These are phyloP conservation scores for Amanita rimosa DNA, from an alignment of 768 basidiomycete species.

Conservation along the genomic window DNA sequence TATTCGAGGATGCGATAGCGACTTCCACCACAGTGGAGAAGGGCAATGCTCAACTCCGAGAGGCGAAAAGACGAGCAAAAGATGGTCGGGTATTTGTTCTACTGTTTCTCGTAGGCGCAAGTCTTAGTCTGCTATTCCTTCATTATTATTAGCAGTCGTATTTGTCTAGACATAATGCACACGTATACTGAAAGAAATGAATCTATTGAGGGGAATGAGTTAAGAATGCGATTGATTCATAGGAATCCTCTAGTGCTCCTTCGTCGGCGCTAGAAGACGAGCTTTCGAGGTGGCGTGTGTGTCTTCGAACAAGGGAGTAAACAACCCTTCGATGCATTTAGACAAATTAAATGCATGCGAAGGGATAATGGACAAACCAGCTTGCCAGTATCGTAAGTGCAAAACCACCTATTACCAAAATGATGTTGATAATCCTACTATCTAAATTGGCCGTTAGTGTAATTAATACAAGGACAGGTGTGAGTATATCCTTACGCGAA, in stretches of 20 bases:
- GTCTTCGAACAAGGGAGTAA: constrained; percentile 50
- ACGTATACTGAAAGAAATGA: background rate
- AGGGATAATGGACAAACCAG: constrained; percentile 35
- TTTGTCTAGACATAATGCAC: background rate
- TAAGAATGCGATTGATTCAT: constrained; percentile 52
- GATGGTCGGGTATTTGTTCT: constrained; percentile 86
- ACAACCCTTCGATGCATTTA: constrained; percentile 36
- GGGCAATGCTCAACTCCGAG: constrained; percentile 83
- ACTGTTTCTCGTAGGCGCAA: constrained; percentile 86
- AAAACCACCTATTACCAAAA: constrained; percentile 50
- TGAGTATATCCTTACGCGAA: constrained; percentile 29
- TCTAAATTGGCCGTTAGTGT: constrained; percentile 21
- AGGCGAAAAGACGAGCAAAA: constrained; percentile 78
- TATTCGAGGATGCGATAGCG: constrained; percentile 91
- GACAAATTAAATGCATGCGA: background rate
- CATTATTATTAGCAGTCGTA: constrained; percentile 63
- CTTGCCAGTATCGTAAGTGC: constrained; percentile 47
- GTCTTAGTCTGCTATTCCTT: constrained; percentile 83
- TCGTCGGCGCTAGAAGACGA: constrained; percentile 38
- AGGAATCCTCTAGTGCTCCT: constrained; percentile 44
- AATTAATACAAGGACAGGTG: background rate
- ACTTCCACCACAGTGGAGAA: constrained; percentile 79
- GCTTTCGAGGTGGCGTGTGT: constrained; percentile 44
- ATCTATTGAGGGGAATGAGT: constrained; percentile 9
- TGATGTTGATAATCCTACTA: constrained; percentile 54